A percentile compares a stretch with the other conserved stretches of the same genome.
phyloP scores from a whole-genome alignment of 495 filamentous ascomycete genomes.

The Tirmania nivea region DNA sequence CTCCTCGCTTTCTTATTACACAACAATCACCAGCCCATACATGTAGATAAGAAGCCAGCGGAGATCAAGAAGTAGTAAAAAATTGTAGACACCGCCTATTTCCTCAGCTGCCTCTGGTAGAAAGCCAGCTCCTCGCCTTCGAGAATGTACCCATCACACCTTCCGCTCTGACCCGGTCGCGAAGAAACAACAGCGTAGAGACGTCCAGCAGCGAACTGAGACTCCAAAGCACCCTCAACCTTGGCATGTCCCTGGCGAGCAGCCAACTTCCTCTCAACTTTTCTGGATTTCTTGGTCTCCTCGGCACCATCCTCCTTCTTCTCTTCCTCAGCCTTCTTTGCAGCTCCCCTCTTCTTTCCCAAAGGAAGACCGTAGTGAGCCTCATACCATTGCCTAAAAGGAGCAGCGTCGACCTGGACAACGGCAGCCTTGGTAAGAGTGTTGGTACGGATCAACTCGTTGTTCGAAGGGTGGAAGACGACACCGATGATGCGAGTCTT shows the following conservation, averaged over 20 bases:
- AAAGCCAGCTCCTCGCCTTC: slow-evolving; percentile 98
- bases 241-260: slow-evolving; percentile 70
- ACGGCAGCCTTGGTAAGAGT: slow-evolving; percentile 97
- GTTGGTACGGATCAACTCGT: slow-evolving; percentile 99
- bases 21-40: too few relatives aligned
- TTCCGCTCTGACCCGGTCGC: slow-evolving; percentile 88
- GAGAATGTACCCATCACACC: slow-evolving; percentile 89
- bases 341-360: slow-evolving; percentile 67
- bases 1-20: too few relatives aligned
- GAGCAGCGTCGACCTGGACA: slow-evolving; percentile 93
- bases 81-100: slow-evolving; percentile 41
- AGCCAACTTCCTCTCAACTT: slow-evolving; percentile 87
- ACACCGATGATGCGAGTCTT: slow-evolving; percentile 97
- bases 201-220: slow-evolving; percentile 97
- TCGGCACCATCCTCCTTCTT: slow-evolving; percentile 42
- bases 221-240: slow-evolving; percentile 78
- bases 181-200: slow-evolving; percentile 79
- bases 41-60: too few relatives aligned
- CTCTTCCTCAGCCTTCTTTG: slow-evolving; percentile 38
- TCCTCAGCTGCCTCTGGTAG: slow-evolving; percentile 96
- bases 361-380: slow-evolving; percentile 85
- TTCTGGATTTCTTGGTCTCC: slow-evolving; percentile 35
- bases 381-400: slow-evolving; percentile 99
- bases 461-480: slow-evolving; percentile 98
- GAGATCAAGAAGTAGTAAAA: too few relatives aligned